phyloP scores from a whole-genome alignment of 2,329 filamentous ascomycete species.

The Penicillium sp. region DNA sequence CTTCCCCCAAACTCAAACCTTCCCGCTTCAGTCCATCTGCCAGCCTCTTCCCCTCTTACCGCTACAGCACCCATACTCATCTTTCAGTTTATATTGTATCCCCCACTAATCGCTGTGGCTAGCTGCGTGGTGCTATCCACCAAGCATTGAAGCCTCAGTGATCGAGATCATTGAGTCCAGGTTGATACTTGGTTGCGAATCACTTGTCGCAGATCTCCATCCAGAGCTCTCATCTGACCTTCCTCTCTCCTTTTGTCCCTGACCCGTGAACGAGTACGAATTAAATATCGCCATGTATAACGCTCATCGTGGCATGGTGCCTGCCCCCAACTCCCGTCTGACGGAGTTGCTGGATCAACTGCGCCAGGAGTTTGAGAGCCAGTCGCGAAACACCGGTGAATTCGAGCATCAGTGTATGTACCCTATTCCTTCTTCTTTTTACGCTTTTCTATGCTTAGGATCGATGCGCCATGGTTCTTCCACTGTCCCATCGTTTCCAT shows the following conservation, averaged over 20 bases:
- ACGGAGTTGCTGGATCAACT: conserved; percentile 90
- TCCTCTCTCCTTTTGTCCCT: neutral
- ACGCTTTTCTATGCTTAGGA: neutral
- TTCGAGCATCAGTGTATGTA: conserved; percentile 91
- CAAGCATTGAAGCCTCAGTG: conserved; percentile 24
- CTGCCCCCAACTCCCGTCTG: conserved; percentile 67
- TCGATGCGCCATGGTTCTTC: neutral
- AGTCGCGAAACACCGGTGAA: conserved; percentile 74
- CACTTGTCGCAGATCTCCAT: neutral
- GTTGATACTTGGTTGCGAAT: conserved; percentile 3
- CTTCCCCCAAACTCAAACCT: conserved; percentile 22
- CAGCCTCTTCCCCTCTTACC: conserved; percentile 22
- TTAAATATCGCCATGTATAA: conserved; percentile 66
- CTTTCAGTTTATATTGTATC: conserved; percentile 5
- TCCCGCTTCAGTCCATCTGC: conserved; percentile 20
- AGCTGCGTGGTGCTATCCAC: conserved; percentile 25
- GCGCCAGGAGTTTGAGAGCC: conserved; percentile 83
- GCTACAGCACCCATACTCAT: conserved; percentile 5
- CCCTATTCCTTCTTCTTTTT: neutral
- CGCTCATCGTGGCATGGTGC: conserved; percentile 75
- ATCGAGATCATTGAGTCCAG: conserved; percentile 15
- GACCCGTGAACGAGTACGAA: neutral
- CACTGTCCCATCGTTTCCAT: neutral
- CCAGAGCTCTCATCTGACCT: neutral
- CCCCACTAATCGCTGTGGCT: conserved; percentile 18